Conservation (phyloP, 148 eudicot species). For the Vaccinium vitisidaea region DNA sequence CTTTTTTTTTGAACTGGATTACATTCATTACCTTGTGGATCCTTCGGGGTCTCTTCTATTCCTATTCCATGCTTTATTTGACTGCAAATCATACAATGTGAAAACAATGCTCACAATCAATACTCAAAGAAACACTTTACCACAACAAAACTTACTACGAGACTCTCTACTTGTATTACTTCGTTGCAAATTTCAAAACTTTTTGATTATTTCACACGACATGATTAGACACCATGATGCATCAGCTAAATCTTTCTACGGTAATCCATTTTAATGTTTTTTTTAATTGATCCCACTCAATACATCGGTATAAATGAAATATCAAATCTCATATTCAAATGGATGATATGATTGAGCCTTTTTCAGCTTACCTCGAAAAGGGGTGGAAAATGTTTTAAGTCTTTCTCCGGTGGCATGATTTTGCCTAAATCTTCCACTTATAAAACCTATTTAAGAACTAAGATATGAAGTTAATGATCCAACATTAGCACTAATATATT, state of each 20-base stretch:
- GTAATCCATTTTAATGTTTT: background rate
- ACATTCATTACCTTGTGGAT: no score
- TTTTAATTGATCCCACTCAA: background rate
- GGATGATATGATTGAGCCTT: background rate
- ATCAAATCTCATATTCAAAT: background rate
- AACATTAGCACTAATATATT: conserved; percentile 20
- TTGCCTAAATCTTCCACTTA: conserved; percentile 9
- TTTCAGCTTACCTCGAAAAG: background rate
- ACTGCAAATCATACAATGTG: background rate
- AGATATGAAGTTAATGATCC: conserved; percentile 24
- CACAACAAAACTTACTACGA: background rate
- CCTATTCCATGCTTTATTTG: background rate
- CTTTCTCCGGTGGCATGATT: conserved; percentile 17
- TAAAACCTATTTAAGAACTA: background rate
- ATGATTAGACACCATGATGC: background rate
- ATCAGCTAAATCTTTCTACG: background rate
- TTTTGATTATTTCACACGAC: background rate
- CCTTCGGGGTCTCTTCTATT: background rate
- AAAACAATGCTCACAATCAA: background rate
- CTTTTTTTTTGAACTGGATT: no score
- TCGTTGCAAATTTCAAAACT: background rate
- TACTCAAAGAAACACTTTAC: background rate
- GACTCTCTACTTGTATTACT: background rate
- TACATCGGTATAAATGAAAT: background rate
- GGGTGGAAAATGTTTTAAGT: background rate